A percentile compares a stretch with the other conserved stretches of the same genome.
These are phyloP conservation scores for Pleurotus eryngii DNA, from an alignment of 768 basidiomycete genomes.

Conservation along the genomic window DNA sequence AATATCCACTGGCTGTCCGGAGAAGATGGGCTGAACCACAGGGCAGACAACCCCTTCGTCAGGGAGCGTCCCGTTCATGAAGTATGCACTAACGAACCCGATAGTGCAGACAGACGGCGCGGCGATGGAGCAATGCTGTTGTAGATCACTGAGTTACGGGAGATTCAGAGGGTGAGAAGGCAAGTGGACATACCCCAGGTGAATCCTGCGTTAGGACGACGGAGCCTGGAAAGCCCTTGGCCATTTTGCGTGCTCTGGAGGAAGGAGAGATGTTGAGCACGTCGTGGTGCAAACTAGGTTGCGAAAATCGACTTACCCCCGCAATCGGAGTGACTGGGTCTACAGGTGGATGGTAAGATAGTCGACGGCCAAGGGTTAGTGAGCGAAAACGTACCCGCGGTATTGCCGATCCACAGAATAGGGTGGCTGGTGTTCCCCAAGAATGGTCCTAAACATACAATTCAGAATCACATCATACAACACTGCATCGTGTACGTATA, in stretches of 20 bases:
- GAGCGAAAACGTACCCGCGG: slow-evolving; percentile 21
- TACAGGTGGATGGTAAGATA: background rate
- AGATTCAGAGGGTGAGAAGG: too few species aligned
- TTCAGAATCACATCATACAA: too few species aligned
- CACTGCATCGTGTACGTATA: background rate
- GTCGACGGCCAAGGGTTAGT: too few species aligned
- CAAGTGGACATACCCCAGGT: slow-evolving; percentile 27
- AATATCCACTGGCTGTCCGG: background rate
- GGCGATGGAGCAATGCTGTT: slow-evolving; percentile 18
- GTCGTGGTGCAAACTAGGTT: background rate
- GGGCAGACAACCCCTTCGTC: slow-evolving; percentile 35
- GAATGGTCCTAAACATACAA: slow-evolving; percentile 25
- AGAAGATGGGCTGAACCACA: slow-evolving; percentile 25
- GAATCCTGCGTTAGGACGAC: slow-evolving; percentile 41
- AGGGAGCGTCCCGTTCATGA: slow-evolving; percentile 37
- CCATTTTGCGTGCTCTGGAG: slow-evolving; percentile 36
- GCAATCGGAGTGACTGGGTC: slow-evolving; percentile 18
- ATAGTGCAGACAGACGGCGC: slow-evolving; percentile 20
- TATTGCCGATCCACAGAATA: slow-evolving; percentile 37
- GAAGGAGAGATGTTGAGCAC: background rate
- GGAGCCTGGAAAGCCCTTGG: slow-evolving; percentile 30
- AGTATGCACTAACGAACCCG: slow-evolving; percentile 33
- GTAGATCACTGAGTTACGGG: too few species aligned
- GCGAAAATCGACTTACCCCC: background rate
- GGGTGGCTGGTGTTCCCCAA: slow-evolving; percentile 34